Conservation (phyloP, 306 rosid species). For the Rosa rugosa region DNA sequence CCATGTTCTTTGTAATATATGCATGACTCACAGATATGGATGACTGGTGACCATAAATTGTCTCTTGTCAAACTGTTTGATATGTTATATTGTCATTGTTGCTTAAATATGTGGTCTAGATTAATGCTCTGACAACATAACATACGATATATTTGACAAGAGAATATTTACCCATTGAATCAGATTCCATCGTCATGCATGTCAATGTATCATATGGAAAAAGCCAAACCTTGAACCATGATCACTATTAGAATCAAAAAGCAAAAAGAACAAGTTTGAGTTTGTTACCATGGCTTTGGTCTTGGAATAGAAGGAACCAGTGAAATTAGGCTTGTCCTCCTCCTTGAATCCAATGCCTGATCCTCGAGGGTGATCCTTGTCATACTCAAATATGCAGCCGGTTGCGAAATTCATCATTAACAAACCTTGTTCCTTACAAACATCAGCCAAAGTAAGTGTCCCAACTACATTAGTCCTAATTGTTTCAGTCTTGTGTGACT, state of each 20-base stretch:
- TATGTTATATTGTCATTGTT: not conserved
- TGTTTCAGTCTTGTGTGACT: slow-evolving; percentile 59
- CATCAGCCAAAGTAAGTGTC: slow-evolving; percentile 58
- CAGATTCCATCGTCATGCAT: not conserved
- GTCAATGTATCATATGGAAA: not conserved
- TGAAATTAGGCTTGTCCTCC: slow-evolving; percentile 67
- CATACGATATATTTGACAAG: not conserved
- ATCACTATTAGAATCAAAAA: not conserved
- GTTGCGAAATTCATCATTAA: slow-evolving; percentile 71
- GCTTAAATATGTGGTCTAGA: not conserved
- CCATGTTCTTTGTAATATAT: not conserved
- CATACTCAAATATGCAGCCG: slow-evolving; percentile 79
- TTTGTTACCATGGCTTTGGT: slow-evolving; percentile 71
- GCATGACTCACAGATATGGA: not conserved
- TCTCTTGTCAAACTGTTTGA: not conserved
- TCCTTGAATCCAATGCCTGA: slow-evolving; percentile 72
- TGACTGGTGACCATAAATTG: not conserved
- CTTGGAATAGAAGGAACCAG: slow-evolving; percentile 67
- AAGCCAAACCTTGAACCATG: not conserved
- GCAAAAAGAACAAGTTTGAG: not conserved
- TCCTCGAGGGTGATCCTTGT: slow-evolving; percentile 49
- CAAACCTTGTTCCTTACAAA: slow-evolving; percentile 53
- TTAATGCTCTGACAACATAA: not conserved
- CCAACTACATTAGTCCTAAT: slow-evolving; percentile 67
- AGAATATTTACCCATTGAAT: not conserved